Percentiles rank a stretch among this genome's conserved stretches.
These are phyloP conservation scores for Cyamopsis tetragonoloba DNA, from an alignment of 306 rosid species.

Conservation along the genomic window DNA sequence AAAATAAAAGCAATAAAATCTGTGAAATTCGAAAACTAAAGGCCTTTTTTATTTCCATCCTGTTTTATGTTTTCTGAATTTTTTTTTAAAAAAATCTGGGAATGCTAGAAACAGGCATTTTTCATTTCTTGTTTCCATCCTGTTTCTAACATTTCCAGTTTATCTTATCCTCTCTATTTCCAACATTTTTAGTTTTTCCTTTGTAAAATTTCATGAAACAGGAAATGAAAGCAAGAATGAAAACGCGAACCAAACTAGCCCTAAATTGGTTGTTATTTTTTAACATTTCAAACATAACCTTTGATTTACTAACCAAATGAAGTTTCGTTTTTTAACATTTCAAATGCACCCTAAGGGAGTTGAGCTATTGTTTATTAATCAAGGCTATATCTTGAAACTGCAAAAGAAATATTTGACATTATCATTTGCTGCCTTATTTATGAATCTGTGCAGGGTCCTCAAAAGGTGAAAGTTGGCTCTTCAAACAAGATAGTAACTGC, in stretches of 20 bases:
- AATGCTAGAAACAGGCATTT: too few relatives aligned
- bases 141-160: too few relatives aligned
- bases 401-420: conserved; percentile 6
- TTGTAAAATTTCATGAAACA: too few relatives aligned
- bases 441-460: conserved; percentile 66
- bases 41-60: too few relatives aligned
- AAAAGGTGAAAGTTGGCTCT: conserved; percentile 84
- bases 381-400: conserved; percentile 3
- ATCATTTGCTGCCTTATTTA: conserved; percentile 16
- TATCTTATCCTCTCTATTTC: too few relatives aligned
- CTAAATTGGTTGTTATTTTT: neutral
- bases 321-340: neutral
- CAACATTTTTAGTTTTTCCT: too few relatives aligned
- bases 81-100: too few relatives aligned
- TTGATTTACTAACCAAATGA: neutral
- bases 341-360: conserved; percentile 1
- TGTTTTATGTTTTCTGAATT: too few relatives aligned
- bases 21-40: neutral
- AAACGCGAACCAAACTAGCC: too few relatives aligned
- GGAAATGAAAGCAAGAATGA: too few relatives aligned
- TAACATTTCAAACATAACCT: neutral
- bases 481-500: conserved; percentile 78
- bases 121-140: too few relatives aligned
- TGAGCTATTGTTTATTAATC: neutral
- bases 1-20: neutral